Base-by-base conservation (phyloP, 2,329 filamentous ascomycete genomes). In the Apiospora sp. region DNA sequence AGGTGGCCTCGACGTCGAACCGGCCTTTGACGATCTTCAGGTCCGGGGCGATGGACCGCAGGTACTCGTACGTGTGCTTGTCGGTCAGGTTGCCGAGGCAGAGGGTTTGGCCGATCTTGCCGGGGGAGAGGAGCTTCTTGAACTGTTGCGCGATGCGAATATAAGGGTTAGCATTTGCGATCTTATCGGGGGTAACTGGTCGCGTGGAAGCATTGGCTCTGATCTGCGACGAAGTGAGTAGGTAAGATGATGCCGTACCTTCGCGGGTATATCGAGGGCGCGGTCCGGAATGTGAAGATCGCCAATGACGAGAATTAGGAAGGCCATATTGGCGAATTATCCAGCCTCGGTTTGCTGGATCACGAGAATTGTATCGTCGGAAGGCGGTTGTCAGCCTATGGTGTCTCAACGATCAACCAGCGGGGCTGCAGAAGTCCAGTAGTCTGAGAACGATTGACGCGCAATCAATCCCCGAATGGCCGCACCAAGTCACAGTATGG, bases 221-320 rank as follows among this genome's bases (percentile, higher is more conserved):
- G 19, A 12, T 34, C 27, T 46, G 27, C 37, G 54, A 67, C 71
- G 51, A 69, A 68, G 71, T 34, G 67, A 69, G 69, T 70, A 48
- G 54, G 71, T 64, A 27, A 4, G 14, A 13, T 51, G n/a, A 51
- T 12, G 19, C 51, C 76, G 77, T 87, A 95, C 94, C 91, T 97
- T 97, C 83, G 92, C 88, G 73, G 95, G 95, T 79, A 98, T 95
- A 83, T 97, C 95, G 76, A 96, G 91, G 78, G 94, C 95, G 82
- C 95, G 89, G 84, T 98, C 95, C 79, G 95, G 95, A 84, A 98
- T 97, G 86, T 97, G 95, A 71, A 98, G 90, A 86, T 98, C 95
- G 82, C 94, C 94, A 78, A 98, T 94, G 81, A 96, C 94, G 81
- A 98, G 90, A 81, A 97, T 95, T 77, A 98, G 89, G 84, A 96